phyloP scores from a whole-genome alignment of 2,329 filamentous ascomycete genomes.

The Coniochaeta sp. region DNA sequence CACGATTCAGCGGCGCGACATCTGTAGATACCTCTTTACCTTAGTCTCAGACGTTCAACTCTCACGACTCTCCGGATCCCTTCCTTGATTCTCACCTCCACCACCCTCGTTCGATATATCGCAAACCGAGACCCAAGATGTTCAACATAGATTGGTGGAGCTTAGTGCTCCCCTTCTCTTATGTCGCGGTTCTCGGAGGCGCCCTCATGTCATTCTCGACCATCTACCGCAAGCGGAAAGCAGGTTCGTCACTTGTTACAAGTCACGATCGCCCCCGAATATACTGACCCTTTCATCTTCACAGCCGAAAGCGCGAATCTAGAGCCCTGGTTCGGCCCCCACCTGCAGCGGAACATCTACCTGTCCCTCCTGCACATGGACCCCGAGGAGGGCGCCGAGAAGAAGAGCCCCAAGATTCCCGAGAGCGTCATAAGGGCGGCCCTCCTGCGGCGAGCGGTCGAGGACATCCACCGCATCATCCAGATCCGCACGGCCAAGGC shows the following conservation, averaged over 20 bases:
- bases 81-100: not conserved
- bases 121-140: slow-evolving; percentile 25
- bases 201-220: slow-evolving; percentile 88
- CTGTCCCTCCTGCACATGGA: slow-evolving; percentile 81
- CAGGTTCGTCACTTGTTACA: slow-evolving; percentile 44
- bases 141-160: slow-evolving; percentile 69
- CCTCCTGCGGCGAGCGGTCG: slow-evolving; percentile 78
- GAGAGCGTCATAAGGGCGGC: slow-evolving; percentile 84
- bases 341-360: slow-evolving; percentile 91
- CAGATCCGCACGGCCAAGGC: slow-evolving; percentile 84
- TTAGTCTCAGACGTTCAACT: not conserved
- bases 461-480: slow-evolving; percentile 89
- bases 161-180: slow-evolving; percentile 80
- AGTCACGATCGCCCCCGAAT: not conserved
- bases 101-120: slow-evolving; percentile 4
- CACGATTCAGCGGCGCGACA: not conserved
- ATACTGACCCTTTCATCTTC: slow-evolving; percentile 8
- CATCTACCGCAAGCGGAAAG: slow-evolving; percentile 89
- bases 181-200: slow-evolving; percentile 78
- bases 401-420: slow-evolving; percentile 66
- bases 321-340: slow-evolving; percentile 87
- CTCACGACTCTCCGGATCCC: not conserved
- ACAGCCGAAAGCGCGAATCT: slow-evolving; percentile 73
- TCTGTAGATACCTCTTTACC: not conserved
- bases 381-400: slow-evolving; percentile 54